Conservation (phyloP, 1,284 basidiomycete species). For the Moniliella sp. region DNA sequence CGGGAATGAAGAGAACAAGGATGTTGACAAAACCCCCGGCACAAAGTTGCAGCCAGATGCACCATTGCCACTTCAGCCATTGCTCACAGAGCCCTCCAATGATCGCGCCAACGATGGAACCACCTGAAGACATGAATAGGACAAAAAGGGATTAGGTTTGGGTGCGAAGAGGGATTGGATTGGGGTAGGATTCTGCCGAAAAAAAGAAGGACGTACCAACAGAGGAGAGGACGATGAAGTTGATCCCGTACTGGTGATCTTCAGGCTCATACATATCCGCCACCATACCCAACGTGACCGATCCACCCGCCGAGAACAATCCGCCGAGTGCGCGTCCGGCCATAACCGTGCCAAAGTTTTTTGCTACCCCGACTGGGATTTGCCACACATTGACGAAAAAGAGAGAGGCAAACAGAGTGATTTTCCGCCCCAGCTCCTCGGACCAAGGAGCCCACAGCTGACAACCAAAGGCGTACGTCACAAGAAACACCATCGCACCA, state of each 20-base stretch:
- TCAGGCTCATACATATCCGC: constrained; percentile 33
- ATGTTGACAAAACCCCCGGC: constrained; percentile 35
- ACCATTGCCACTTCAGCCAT: constrained; percentile 18
- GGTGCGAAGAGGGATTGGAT: too few species aligned
- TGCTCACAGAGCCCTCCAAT: constrained; percentile 19
- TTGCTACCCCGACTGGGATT: constrained; percentile 23
- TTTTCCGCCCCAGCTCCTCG: constrained; percentile 28
- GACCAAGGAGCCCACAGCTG: constrained; percentile 33
- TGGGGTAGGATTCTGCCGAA: too few species aligned
- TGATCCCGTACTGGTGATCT: constrained; percentile 30
- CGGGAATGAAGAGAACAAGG: constrained; percentile 35
- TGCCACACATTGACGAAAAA: constrained; percentile 34
- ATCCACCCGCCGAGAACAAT: constrained; percentile 34
- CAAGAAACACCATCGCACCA: constrained; percentile 36
- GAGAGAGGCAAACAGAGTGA: too few species aligned
- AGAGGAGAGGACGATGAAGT: constrained; percentile 29
- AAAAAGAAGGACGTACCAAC: too few species aligned
- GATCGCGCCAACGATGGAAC: constrained; percentile 27
- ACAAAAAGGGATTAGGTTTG: too few species aligned
- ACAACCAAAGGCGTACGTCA: constrained; percentile 35
- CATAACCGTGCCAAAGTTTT: constrained; percentile 27
- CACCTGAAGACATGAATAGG: too few species aligned
- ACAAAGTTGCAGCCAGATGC: constrained; percentile 36
- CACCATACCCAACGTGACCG: constrained; percentile 36
- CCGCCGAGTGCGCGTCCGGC: constrained; percentile 30